Evolutionary conservation across 371 early-diverging fungal species (phyloP), one percentile per base, ranked within the genome.

Genomic region (Lichtheimia ornata): DNA sequence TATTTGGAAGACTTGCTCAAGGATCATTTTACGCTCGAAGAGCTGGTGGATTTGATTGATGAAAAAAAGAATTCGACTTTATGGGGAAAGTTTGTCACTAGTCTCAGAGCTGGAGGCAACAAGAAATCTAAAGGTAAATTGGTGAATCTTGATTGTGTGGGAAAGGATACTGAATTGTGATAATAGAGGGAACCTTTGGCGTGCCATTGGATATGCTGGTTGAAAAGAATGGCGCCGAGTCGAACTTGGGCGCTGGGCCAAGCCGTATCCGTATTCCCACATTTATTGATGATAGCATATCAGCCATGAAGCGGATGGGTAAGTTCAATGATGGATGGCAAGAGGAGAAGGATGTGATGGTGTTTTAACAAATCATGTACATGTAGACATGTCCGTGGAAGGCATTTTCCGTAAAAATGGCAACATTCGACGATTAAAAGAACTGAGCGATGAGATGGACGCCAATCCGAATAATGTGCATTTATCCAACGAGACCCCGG

Each of bases 351-450:
- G 28, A 53, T n/a, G n/a, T n/a, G n/a, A n/a, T n/a, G 3, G 3
- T 3, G 17, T 28, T 6, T 9, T 35, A 35, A 28, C 18, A 28
- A n/a, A 11, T 0, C 17, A 11, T 3, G 24, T 35, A 17, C 17
- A 44, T n/a, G n/a, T 62, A 66, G 72, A 95, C 66, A 81, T 97
- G 80, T 82, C 89, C 0, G 86, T 92, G 4, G 97, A 97, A 71
- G 98, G 98, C 9, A 90, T 97, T 11, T 98, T 98, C 82, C 86
- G 98, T 59, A 97, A 96, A 73, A 97, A 95, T 67, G 98, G 98
- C 11, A 97, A 97, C 66, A 95, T 97, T 64, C 81, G 92, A 59
- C 73, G 91, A 43, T 77, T 97, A 52, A 93, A 93, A 56, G 91
- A 90, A 25, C 59, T 94, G 43, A 79, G 84, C 12, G 97, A 96